Conservation (phyloP, 495 filamentous ascomycete species). For the Emericellopsis terricola region DNA sequence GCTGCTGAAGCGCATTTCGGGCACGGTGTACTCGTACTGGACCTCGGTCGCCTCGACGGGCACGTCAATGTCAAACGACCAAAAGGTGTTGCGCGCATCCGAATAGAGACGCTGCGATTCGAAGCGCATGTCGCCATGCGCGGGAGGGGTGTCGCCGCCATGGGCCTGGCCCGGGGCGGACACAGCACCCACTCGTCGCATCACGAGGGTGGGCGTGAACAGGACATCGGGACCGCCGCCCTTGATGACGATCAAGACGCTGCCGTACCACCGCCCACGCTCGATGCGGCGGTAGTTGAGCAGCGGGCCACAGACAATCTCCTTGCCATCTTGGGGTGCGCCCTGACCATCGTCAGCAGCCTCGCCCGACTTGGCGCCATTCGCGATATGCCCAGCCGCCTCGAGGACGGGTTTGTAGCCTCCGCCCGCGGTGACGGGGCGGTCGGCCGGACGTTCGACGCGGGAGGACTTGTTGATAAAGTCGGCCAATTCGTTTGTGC, state of each 20-base stretch:
- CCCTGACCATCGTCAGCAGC: conserved; percentile 6
- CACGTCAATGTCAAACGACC: conserved; percentile 52
- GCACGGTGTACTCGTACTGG: conserved; percentile 41
- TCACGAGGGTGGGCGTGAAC: conserved; percentile 12
- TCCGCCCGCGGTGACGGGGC: conserved; percentile 9
- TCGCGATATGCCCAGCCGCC: conserved; percentile 10
- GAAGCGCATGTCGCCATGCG: conserved; percentile 5
- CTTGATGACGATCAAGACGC: conserved; percentile 60
- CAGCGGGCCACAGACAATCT: conserved; percentile 63
- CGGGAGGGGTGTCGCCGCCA: conserved; percentile 4
- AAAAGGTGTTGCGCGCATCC: conserved; percentile 61
- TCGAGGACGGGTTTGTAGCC: conserved; percentile 22
- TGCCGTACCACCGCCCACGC: conserved; percentile 59
- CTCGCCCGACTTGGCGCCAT: not conserved
- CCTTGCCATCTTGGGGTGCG: conserved; percentile 18
- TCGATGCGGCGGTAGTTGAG: conserved; percentile 77
- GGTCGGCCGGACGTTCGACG: conserved; percentile 12
- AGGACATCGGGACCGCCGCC: conserved; percentile 33
- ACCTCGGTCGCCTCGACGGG: conserved; percentile 34
- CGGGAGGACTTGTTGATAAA: conserved; percentile 27
- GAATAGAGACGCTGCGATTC: conserved; percentile 55
- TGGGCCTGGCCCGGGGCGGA: conserved; percentile 5
- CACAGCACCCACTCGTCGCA: conserved; percentile 9
- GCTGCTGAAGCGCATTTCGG: conserved; percentile 24
- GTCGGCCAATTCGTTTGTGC: conserved; percentile 26